Evolutionary conservation across 306 rosid species (phyloP).

Genomic region (Luffa aegyptiaca): DNA sequence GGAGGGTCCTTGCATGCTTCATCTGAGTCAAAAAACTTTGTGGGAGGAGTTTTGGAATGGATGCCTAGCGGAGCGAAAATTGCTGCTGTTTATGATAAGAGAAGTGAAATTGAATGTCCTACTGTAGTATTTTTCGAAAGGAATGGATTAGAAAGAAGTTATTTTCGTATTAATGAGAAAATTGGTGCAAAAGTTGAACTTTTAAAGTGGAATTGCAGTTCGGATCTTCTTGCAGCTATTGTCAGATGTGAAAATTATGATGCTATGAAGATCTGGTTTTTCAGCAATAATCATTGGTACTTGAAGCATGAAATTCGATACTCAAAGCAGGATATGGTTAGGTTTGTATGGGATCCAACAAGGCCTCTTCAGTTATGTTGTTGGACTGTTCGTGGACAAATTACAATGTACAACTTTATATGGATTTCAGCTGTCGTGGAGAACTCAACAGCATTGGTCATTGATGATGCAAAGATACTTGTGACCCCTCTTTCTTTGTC

Average conservation of each 20-base stretch:
- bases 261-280: slow-evolving; percentile 66
- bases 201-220: slow-evolving; percentile 90
- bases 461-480: slow-evolving; percentile 54
- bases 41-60: slow-evolving; percentile 74
- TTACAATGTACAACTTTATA: slow-evolving; percentile 52
- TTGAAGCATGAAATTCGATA: slow-evolving; percentile 76
- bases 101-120: slow-evolving; percentile 51
- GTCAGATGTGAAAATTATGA: slow-evolving; percentile 63
- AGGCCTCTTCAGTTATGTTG: slow-evolving; percentile 69
- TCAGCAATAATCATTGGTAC: slow-evolving; percentile 92
- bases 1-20: slow-evolving; percentile 64
- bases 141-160: slow-evolving; percentile 82
- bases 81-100: slow-evolving; percentile 64
- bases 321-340: slow-evolving; percentile 49
- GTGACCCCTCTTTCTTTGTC: slow-evolving; percentile 68
- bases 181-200: slow-evolving; percentile 35
- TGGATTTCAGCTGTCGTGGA: slow-evolving; percentile 74
- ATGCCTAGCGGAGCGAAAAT: slow-evolving; percentile 97
- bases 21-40: slow-evolving; percentile 55
- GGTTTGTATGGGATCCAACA: slow-evolving; percentile 70
- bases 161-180: slow-evolving; percentile 53
- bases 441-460: slow-evolving; percentile 60
- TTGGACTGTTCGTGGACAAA: slow-evolving; percentile 80
- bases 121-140: slow-evolving; percentile 77
- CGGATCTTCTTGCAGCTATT: slow-evolving; percentile 91